These are phyloP conservation scores for Cubamyces sp. DNA, from an alignment of 768 basidiomycete genomes.

Conservation along the genomic window DNA sequence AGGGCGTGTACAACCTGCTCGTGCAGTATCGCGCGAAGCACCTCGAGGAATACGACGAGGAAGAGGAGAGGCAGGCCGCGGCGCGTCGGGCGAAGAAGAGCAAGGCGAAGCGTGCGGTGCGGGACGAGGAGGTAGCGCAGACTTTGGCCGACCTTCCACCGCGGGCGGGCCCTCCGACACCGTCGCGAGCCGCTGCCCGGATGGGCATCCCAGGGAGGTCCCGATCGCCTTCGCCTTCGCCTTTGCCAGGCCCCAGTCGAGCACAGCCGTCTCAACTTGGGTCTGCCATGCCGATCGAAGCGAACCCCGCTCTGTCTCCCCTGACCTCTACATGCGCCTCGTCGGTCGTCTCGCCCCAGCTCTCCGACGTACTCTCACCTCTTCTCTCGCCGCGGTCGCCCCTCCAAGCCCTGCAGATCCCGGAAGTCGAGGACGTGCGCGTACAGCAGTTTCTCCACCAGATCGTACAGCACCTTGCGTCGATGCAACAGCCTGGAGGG, in stretches of 20 bases:
- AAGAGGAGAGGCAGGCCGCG: slow-evolving; percentile 51
- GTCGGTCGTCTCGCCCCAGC: slow-evolving; percentile 3
- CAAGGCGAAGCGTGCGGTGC: slow-evolving; percentile 33
- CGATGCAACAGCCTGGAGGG: slow-evolving; percentile 51
- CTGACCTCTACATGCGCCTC: slow-evolving; percentile 14
- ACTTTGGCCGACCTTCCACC: slow-evolving; percentile 45
- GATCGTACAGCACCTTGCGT: slow-evolving; percentile 78
- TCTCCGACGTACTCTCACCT: slow-evolving; percentile 6
- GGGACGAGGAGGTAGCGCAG: slow-evolving; percentile 21
- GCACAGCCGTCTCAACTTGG: slow-evolving; percentile 20
- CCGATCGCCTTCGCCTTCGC: slow-evolving; percentile 24
- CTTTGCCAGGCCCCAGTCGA: slow-evolving; percentile 23
- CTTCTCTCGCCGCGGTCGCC: slow-evolving; percentile 5
- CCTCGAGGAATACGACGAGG: slow-evolving; percentile 75
- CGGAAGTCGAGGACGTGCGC: slow-evolving; percentile 71
- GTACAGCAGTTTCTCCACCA: slow-evolving; percentile 88
- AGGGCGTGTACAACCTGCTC: slow-evolving; percentile 93
- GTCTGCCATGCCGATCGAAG: not conserved
- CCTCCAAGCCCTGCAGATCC: slow-evolving; percentile 43
- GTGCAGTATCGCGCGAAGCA: slow-evolving; percentile 78
- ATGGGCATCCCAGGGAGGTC: slow-evolving; percentile 24
- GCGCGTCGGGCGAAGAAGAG: slow-evolving; percentile 41
- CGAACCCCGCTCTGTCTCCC: slow-evolving; percentile 7
- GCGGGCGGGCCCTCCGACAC: slow-evolving; percentile 64
- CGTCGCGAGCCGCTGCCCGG: slow-evolving; percentile 51